Conservation (phyloP, 2,329 filamentous ascomycete genomes). For the Penicillium paneum region DNA sequence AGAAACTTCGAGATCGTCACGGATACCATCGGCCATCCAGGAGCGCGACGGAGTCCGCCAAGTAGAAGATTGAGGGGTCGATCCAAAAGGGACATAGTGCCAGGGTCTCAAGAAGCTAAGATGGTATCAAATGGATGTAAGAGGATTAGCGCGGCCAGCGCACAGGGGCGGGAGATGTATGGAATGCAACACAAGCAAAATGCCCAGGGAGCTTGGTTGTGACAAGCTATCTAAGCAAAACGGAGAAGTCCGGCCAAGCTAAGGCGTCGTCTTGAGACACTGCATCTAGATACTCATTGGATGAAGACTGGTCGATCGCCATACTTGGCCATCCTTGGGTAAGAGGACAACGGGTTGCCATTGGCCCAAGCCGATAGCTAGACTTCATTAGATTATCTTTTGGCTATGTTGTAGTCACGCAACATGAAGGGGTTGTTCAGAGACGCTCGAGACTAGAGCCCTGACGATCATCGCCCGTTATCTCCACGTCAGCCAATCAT, state of each 20-base stretch:
- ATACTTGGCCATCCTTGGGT: constrained; percentile 6
- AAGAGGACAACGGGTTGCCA: background rate
- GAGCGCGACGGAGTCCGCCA: constrained; percentile 17
- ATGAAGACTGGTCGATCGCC: constrained; percentile 17
- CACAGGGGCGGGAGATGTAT: constrained; percentile 2
- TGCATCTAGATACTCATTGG: constrained; percentile 14
- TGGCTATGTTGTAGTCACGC: background rate
- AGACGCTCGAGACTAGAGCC: constrained; percentile 6
- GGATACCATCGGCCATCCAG: constrained; percentile 24
- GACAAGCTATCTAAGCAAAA: constrained; percentile 19
- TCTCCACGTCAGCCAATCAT: constrained; percentile 19
- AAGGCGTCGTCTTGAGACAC: background rate
- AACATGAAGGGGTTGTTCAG: background rate
- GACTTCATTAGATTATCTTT: background rate
- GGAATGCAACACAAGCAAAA: background rate
- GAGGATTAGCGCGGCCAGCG: constrained; percentile 7
- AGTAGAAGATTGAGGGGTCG: constrained; percentile 1
- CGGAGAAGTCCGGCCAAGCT: constrained; percentile 19
- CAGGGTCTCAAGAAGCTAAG: constrained; percentile 6
- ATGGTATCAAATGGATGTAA: constrained; percentile 4
- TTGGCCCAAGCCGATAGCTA: background rate
- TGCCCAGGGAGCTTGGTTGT: constrained; percentile 16
- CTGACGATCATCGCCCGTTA: constrained; percentile 24
- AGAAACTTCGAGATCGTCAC: constrained; percentile 19
- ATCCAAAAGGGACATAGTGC: constrained; percentile 4